phyloP scores from a whole-genome alignment of 345 rosid species.

The Firmiana major region DNA sequence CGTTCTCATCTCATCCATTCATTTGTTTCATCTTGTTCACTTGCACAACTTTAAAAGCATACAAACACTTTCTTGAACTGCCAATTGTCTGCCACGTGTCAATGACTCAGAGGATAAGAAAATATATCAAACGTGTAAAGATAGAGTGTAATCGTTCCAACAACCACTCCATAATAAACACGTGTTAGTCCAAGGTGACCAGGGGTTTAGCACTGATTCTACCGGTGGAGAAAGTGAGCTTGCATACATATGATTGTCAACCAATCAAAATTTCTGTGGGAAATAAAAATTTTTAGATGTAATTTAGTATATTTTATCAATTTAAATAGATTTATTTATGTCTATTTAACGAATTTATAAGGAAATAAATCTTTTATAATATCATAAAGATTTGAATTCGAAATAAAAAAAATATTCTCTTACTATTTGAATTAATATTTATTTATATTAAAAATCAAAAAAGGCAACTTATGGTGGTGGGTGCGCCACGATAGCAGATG shows the following conservation, averaged over 20 bases:
- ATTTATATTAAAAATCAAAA: background rate
- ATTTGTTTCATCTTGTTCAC: background rate
- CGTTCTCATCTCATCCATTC: constrained; percentile 8
- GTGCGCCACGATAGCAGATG: background rate
- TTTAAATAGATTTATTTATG: no score
- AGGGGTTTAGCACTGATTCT: background rate
- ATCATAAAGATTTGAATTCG: no score
- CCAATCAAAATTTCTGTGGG: background rate
- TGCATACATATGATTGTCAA: background rate
- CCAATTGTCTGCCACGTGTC: background rate
- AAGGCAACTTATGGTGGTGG: background rate
- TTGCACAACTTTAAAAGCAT: background rate
- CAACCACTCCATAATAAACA: background rate
- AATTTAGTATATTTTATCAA: no score
- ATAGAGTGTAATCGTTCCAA: background rate
- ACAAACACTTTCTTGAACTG: background rate
- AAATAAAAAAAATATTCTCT: no score
- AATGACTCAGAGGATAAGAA: background rate
- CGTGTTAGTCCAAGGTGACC: background rate
- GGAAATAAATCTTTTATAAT: no score
- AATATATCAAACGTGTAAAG: background rate
- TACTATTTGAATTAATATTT: no score
- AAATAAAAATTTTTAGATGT: no score
- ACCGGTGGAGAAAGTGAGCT: background rate
- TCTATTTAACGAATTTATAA: no score